Evolutionary conservation across 2,329 filamentous ascomycete genomes (phyloP), one percentile per base, ranked within the genome.

Genomic region (Ophiostoma novo-ulmi): DNA sequence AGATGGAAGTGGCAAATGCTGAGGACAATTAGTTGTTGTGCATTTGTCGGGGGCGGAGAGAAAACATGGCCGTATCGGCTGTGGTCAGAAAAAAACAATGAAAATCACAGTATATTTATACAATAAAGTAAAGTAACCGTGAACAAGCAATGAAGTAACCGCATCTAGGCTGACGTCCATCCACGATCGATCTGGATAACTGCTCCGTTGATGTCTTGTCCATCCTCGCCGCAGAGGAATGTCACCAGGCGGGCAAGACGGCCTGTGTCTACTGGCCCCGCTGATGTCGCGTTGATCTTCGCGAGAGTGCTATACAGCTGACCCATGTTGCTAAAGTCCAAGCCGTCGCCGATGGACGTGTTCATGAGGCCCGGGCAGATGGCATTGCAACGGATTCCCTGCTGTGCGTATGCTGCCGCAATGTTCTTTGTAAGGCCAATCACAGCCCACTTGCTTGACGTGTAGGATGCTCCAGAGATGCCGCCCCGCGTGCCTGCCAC

Each of bases 351-450:
- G 11, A 88, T 87, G 72, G 87, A 87, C 13, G 86, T 69, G 7
- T 31, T 88, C 83, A 88, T 87, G n/a, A 79, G 82, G 11, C 84
- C 85, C 61, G 85, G 79, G 73, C 85, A 77, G 71, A 88, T 77
- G 1, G 81, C 82, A 44, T 86, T 81, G 73, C 80, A 82, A 68
- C 82, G 81, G 72, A 89, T 85, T 35, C 85, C 85, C 77, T 84
- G 83, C 39, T 79, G 78, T 0, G 82, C 82, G 74, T 89, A 89
- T 75, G 81, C 85, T 0, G 82, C 80, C 2, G 85, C 86, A 17
- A 85, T 88, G 77, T 5, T 58, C 22, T 58, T 58, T 14, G 52
- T 58, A 13, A 58, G 52, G 11, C 52, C 52, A 26, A 58, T 58
- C 52, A 58, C 11, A 3, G 52, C 52, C 52, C 52, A 58, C 22